Evolutionary conservation across 164 flowering plant genomes (phyloP), one percentile per base, ranked within the genome.

Genomic region (Nymphaea thermarum): DNA sequence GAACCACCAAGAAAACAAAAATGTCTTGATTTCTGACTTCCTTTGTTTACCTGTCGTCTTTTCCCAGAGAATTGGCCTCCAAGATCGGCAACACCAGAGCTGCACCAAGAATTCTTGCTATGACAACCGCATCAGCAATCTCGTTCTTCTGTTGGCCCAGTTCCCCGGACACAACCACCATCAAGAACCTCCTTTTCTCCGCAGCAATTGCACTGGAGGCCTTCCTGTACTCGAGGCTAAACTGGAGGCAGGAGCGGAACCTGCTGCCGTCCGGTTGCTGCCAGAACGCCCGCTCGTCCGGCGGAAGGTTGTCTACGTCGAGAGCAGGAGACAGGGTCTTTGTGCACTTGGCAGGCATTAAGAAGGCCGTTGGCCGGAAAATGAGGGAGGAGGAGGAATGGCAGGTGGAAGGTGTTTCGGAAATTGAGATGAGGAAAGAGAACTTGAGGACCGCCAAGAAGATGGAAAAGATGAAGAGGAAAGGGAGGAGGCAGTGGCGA

Each of bases 101-200:
- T 2, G 85, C 87, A 65, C 67, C 81, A 62, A 87, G 88, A 77
- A 87, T 82, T 63, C 89, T 75, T 0, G 89, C 87, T 7, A 87
- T 70, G 16, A 87, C 80, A 17, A 87, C 87, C 3, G 92, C 92
- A 75, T 87, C 89, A n/a, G 80, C 77, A 60, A 87, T 85, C 84
- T 85, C 85, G 71, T 81, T 80, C 66, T 82, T 79, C 83, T 81
- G 85, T 75, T 85, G 89, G 61, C 84, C 81, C 69, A 85, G 18
- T 60, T 87, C 89, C 3, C 92, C 92, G 1, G 85, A 74, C 44
- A 75, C 89, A 45, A 84, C 82, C 62, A 86, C 89, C 69, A 82
- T 69, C 79, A 88, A 74, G 66, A 80, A 86, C 79, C 78, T 80
- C 71, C 73, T 76, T 67, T 76, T 83, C 78, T 88, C 86, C 62